phyloP scores from a whole-genome alignment of 768 basidiomycete species.

The Tylopilus vinaceipallidus region DNA sequence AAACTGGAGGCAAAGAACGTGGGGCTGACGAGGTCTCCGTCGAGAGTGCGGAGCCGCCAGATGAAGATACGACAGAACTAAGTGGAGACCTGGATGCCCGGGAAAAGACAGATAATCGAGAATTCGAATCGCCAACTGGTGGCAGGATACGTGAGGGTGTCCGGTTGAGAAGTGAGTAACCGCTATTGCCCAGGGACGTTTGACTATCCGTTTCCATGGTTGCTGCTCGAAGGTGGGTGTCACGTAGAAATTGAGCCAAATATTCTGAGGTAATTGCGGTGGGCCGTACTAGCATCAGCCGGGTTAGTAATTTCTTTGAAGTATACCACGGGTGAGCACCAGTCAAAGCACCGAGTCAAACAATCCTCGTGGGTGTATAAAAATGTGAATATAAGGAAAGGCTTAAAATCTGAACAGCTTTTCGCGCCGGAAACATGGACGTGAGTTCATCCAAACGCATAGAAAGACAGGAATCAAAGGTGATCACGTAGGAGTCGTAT shows the following conservation, averaged over 20 bases:
- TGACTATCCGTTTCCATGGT: neutral
- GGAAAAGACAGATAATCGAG: neutral
- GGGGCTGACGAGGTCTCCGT: neutral
- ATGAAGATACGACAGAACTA: neutral
- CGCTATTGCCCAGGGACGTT: neutral
- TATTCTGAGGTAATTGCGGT: slow-evolving; percentile 4
- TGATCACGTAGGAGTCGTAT: neutral
- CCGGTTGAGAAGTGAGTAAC: neutral
- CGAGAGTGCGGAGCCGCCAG: too few relatives aligned
- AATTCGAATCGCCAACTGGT: neutral
- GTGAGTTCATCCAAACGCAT: neutral
- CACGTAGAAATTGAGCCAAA: neutral
- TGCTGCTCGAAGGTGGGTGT: neutral
- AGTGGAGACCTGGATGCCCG: neutral
- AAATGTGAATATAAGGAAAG: neutral
- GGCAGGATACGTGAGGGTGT: neutral
- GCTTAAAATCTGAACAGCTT: neutral
- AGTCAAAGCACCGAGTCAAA: neutral
- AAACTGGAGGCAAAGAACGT: too few relatives aligned
- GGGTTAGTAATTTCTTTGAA: slow-evolving; percentile 5
- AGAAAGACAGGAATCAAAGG: too few relatives aligned
- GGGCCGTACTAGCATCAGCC: slow-evolving; percentile 2
- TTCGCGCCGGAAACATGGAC: neutral
- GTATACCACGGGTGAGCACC: neutral
- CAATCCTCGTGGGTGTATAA: neutral